Percentiles rank a stretch among this genome's conserved stretches.
These are phyloP conservation scores for Singerocomus inundabilis DNA, from an alignment of 1,284 basidiomycete species.

Conservation along the genomic window DNA sequence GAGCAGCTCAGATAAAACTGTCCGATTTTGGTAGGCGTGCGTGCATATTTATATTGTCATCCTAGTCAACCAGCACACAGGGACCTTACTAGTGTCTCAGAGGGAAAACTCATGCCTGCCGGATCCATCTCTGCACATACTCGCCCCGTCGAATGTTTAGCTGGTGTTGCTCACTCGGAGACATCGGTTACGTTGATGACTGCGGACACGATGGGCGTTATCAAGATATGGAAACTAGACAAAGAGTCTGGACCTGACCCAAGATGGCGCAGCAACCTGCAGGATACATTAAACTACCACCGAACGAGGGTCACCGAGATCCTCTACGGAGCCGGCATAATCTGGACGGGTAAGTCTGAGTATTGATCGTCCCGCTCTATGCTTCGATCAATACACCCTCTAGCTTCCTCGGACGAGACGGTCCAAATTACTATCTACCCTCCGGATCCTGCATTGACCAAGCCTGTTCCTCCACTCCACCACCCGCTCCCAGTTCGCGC, in stretches of 20 bases:
- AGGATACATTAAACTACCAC: constrained; percentile 66
- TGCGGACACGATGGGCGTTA: constrained; percentile 83
- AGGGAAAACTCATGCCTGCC: constrained; percentile 47
- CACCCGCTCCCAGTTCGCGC: constrained; percentile 72
- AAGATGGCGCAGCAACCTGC: constrained; percentile 53
- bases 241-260: constrained; percentile 43
- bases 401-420: constrained; percentile 87
- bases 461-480: constrained; percentile 50
- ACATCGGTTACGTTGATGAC: constrained; percentile 62
- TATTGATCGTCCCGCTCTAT: neutral
- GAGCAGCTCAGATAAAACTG: constrained; percentile 87
- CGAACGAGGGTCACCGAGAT: constrained; percentile 82
- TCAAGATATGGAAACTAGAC: constrained; percentile 71
- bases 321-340: constrained; percentile 56
- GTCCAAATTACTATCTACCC: constrained; percentile 56
- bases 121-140: constrained; percentile 74
- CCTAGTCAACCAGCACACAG: constrained; percentile 35
- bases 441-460: constrained; percentile 17
- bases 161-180: constrained; percentile 45
- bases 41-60: neutral
- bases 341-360: constrained; percentile 76
- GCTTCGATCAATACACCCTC: constrained; percentile 1
- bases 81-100: constrained; percentile 53
- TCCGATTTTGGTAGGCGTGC: constrained; percentile 75
- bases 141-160: constrained; percentile 66